These are phyloP conservation scores for Pelargonium citronellum DNA, from an alignment of 441 rosid species.

Conservation along the genomic window DNA sequence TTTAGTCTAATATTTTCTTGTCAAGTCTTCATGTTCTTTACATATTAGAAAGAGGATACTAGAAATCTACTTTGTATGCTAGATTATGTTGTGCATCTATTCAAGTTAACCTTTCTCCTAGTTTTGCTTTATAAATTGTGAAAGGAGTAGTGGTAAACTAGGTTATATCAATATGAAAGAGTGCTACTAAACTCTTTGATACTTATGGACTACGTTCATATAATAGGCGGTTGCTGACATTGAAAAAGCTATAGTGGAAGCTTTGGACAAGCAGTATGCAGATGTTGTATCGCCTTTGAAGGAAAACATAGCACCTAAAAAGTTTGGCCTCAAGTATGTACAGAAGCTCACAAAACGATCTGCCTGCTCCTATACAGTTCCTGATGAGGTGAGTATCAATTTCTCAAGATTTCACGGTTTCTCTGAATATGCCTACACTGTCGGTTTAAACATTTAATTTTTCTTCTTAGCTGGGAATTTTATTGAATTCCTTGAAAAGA, in stretches of 20 bases:
- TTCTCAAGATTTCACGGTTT: constrained; percentile 10
- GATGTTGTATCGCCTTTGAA: constrained; percentile 83
- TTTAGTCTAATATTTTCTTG: constrained; percentile 13
- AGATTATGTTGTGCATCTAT: not conserved
- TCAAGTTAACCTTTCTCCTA: not conserved
- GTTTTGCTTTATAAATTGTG: not conserved
- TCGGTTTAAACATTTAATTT: constrained; percentile 21
- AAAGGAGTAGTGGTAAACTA: not conserved
- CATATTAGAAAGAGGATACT: not conserved
- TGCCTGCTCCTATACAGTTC: constrained; percentile 63
- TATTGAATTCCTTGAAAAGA: constrained; percentile 81
- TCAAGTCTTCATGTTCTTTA: not conserved
- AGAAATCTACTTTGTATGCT: not conserved
- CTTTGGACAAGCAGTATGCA: constrained; percentile 92
- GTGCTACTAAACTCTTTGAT: constrained; percentile 9
- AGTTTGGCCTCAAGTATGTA: constrained; percentile 86
- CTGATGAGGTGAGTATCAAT: constrained; percentile 67
- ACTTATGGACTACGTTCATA: constrained; percentile 17
- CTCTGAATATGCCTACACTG: constrained; percentile 12
- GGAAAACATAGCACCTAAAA: constrained; percentile 83
- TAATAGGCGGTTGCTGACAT: constrained; percentile 86
- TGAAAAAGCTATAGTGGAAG: constrained; percentile 85
- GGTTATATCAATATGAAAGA: constrained; percentile 6
- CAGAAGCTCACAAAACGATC: constrained; percentile 84
- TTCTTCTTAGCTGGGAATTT: constrained; percentile 61